A percentile compares a stretch with the other conserved stretches of the same genome.
phyloP scores from a whole-genome alignment of 345 rosid genomes.

The Camelina hispida region DNA sequence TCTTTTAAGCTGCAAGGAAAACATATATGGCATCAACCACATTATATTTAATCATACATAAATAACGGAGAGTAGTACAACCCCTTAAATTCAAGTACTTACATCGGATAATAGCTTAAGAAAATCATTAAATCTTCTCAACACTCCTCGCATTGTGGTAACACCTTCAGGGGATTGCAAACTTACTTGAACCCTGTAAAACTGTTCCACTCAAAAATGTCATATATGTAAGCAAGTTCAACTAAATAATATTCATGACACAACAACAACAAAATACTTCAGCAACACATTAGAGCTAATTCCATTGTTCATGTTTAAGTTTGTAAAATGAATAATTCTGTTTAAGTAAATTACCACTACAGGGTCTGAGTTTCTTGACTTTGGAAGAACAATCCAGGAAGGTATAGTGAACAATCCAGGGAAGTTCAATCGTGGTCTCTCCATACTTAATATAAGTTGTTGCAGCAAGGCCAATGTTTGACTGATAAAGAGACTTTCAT shows the following conservation, averaged over 20 bases:
- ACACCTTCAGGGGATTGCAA: constrained; percentile 90
- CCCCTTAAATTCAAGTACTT: constrained; percentile 36
- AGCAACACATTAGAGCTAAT: constrained; percentile 15
- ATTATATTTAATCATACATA: background rate
- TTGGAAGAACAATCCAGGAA: constrained; percentile 85
- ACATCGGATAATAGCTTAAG: constrained; percentile 85
- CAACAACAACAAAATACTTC: constrained; percentile 8
- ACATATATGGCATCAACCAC: constrained; percentile 21
- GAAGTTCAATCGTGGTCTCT: too few species aligned
- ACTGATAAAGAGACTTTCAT: too few species aligned
- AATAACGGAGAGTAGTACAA: constrained; percentile 7
- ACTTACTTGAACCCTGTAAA: constrained; percentile 98
- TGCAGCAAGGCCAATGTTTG: too few species aligned
- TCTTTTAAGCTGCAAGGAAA: constrained; percentile 71
- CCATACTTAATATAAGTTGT: too few species aligned
- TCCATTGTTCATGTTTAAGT: constrained; percentile 1
- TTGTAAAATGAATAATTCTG: constrained; percentile 33
- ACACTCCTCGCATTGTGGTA: constrained; percentile 65
- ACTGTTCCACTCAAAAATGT: constrained; percentile 59
- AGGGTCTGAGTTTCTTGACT: constrained; percentile 94
- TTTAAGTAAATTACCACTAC: constrained; percentile 76
- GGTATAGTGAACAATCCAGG: constrained; percentile 58
- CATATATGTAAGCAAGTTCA: constrained; percentile 20
- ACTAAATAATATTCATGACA: background rate
- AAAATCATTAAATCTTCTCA: constrained; percentile 97